Percentiles rank a stretch among this genome's conserved stretches.
Evolutionary conservation across 2,329 filamentous ascomycete genomes (phyloP).

Genomic region (Pseudogymnoascus sp.): DNA sequence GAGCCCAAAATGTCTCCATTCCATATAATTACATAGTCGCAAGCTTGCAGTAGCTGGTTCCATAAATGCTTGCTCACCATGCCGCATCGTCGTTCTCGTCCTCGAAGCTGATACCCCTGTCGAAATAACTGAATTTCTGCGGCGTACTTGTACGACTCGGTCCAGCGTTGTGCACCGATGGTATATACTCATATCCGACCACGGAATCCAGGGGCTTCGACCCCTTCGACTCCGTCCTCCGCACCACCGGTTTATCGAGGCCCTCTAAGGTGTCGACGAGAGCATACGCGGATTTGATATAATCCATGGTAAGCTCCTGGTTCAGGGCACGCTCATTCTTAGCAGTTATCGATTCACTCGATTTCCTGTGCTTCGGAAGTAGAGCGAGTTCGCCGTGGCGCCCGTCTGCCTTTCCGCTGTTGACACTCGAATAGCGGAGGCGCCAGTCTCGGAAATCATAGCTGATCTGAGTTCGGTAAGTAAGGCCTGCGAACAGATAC

Average conservation of each 20-base stretch:
- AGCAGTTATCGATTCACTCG: not conserved
- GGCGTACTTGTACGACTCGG: not conserved
- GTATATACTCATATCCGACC: conserved; percentile 1
- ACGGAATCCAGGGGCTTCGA: not conserved
- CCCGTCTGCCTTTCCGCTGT: conserved; percentile 27
- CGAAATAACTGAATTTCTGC: not conserved
- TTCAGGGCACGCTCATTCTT: not conserved
- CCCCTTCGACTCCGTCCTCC: not conserved
- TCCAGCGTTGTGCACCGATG: not conserved
- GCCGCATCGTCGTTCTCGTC: conserved; percentile 1
- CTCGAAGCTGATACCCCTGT: not conserved
- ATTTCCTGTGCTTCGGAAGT: not conserved
- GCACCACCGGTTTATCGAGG: not conserved
- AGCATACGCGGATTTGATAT: not conserved
- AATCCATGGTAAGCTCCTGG: not conserved
- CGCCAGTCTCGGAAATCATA: conserved; percentile 22
- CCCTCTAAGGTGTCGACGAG: not conserved
- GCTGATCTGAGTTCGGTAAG: conserved; percentile 20
- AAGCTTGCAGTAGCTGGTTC: not conserved
- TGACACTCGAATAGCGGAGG: conserved; percentile 23
- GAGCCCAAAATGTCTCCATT: not conserved
- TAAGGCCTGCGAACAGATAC: conserved; percentile 28
- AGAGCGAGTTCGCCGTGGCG: not conserved
- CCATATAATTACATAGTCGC: not conserved
- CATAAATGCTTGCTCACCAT: not conserved